A percentile compares a stretch with the other conserved stretches of the same genome.
phyloP scores from a whole-genome alignment of 1,139 yeast species.

The Lodderomyces margitis region DNA sequence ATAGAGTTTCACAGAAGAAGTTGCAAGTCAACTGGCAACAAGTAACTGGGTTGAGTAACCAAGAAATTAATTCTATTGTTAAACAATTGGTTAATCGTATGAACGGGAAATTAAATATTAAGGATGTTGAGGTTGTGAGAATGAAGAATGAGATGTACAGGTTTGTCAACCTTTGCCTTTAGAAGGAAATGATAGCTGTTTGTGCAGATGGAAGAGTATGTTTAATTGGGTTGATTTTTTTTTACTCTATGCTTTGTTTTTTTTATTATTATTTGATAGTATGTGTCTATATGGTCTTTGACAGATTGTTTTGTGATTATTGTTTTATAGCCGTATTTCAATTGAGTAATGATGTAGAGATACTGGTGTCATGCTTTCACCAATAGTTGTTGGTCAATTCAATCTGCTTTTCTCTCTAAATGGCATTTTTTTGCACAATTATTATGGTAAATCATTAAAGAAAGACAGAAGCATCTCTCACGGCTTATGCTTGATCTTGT shows the following conservation, averaged over 20 bases:
- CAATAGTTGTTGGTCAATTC: neutral
- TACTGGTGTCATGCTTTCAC: neutral
- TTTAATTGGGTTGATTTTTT: slow-evolving; percentile 13
- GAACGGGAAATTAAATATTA: slow-evolving; percentile 44
- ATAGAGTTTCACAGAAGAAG: slow-evolving; percentile 4
- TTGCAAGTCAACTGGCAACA: slow-evolving; percentile 30
- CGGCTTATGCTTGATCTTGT: no score
- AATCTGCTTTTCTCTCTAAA: no score
- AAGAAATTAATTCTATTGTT: slow-evolving; percentile 38
- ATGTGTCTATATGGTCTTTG: no score
- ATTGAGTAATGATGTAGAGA: neutral
- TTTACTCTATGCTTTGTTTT: neutral
- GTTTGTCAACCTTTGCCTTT: slow-evolving; percentile 29
- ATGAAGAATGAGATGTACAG: slow-evolving; percentile 43
- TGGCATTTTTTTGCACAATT: no score
- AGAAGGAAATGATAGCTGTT: slow-evolving; percentile 36
- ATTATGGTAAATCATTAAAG: no score
- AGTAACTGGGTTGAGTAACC: slow-evolving; percentile 39
- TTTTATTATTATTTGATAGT: no score
- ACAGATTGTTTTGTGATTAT: no score
- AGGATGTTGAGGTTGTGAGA: slow-evolving; percentile 36
- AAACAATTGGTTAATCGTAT: slow-evolving; percentile 39
- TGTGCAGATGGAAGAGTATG: no score
- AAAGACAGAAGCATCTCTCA: no score
- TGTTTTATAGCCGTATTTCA: no score